These are phyloP conservation scores for Globisporangium lucens DNA, from an alignment of 352 stramenopile genomes.

Conservation along the genomic window DNA sequence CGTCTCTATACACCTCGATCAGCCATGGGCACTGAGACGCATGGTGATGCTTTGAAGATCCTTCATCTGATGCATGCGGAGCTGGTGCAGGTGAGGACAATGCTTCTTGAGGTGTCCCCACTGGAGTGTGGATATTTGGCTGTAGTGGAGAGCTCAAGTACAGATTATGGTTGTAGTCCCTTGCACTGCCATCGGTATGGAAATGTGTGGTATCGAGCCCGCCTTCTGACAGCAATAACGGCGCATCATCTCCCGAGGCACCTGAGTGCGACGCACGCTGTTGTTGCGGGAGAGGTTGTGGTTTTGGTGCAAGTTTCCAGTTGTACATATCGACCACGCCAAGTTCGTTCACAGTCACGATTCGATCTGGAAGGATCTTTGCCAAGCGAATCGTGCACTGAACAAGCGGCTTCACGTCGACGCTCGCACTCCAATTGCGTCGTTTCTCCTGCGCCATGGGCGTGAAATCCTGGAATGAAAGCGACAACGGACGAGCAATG, in stretches of 20 bases:
- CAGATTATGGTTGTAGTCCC: background rate
- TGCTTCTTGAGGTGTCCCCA: constrained; percentile 2
- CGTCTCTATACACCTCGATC: constrained; percentile 62
- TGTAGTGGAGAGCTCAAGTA: constrained; percentile 4
- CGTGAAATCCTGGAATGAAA: constrained; percentile 64
- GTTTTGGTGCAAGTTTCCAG: constrained; percentile 75
- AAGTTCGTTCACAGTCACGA: constrained; percentile 81
- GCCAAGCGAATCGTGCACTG: constrained; percentile 53
- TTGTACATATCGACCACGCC: constrained; percentile 85
- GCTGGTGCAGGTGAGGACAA: background rate
- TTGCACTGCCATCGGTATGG: background rate
- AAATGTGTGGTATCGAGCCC: background rate
- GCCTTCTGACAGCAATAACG: background rate
- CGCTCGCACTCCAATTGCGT: constrained; percentile 52
- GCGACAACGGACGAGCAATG: constrained; percentile 49
- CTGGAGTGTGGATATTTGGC: constrained; percentile 1
- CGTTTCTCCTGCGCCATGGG: constrained; percentile 50
- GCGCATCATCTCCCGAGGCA: background rate
- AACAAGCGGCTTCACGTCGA: constrained; percentile 60
- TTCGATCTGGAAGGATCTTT: constrained; percentile 71
- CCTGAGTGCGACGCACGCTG: background rate
- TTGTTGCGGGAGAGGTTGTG: constrained; percentile 13
- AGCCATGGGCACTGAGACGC: constrained; percentile 54
- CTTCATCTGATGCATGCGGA: background rate
- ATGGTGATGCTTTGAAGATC: background rate